Evolutionary conservation across 2,329 filamentous ascomycete genomes (phyloP).

Genomic region (Aspergillus sp.): DNA sequence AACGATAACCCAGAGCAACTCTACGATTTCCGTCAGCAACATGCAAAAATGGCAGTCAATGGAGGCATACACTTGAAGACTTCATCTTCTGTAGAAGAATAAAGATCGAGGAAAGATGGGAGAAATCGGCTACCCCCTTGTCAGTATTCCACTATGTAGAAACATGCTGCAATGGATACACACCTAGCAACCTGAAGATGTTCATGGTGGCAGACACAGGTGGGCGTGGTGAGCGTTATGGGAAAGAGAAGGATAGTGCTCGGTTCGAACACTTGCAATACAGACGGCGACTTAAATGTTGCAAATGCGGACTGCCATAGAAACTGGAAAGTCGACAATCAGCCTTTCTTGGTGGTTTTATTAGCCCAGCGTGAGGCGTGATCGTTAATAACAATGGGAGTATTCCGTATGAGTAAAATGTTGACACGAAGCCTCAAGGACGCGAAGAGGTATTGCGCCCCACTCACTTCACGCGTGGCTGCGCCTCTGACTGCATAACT

Average conservation of each 20-base stretch:
- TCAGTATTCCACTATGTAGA: not conserved
- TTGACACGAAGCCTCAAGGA: slow-evolving; percentile 35
- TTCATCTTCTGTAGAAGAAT: slow-evolving; percentile 97
- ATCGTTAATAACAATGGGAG: not conserved
- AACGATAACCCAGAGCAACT: slow-evolving; percentile 97
- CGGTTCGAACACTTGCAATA: not conserved
- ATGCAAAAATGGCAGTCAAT: slow-evolving; percentile 1
- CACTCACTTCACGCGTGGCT: slow-evolving; percentile 8
- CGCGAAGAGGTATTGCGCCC: slow-evolving; percentile 5
- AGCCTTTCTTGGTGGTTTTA: not conserved
- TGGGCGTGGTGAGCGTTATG: not conserved
- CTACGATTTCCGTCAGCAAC: slow-evolving; percentile 39
- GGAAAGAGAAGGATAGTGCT: slow-evolving; percentile 1
- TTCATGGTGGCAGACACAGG: slow-evolving; percentile 47
- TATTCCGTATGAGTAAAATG: slow-evolving; percentile 8
- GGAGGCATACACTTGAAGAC: slow-evolving; percentile 64
- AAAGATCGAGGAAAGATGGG: slow-evolving; percentile 86
- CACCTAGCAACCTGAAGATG: slow-evolving; percentile 61
- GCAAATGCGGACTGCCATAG: not conserved
- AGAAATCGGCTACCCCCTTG: slow-evolving; percentile 68
- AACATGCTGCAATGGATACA: slow-evolving; percentile 2
- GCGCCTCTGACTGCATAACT: not conserved
- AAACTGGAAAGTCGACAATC: not conserved
- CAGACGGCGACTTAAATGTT: not conserved
- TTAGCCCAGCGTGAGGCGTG: not conserved